Conservation (phyloP, 805 yeast genomes). For the Kuraishia floccosa region DNA sequence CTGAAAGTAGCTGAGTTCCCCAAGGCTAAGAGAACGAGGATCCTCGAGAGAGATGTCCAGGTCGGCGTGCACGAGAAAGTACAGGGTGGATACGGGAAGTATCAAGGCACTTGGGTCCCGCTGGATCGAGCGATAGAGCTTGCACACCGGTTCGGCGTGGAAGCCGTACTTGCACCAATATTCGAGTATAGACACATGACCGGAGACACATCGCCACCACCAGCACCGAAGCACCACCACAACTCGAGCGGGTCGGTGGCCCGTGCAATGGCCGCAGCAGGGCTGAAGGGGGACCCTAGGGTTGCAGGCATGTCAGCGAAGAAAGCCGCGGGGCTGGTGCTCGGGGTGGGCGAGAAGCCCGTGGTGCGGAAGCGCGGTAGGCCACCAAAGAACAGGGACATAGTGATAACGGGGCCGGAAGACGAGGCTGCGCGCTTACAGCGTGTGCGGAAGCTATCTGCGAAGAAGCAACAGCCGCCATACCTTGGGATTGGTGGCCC, state of each 20-base stretch:
- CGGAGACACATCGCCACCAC: conserved; percentile 43
- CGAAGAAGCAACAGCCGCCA: too few relatives aligned
- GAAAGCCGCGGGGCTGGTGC: conserved; percentile 11
- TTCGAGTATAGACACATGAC: conserved; percentile 46
- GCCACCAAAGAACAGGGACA: conserved; percentile 14
- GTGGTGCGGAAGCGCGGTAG: conserved; percentile 17
- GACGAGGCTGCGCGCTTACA: conserved; percentile 2
- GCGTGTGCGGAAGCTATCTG: too few relatives aligned
- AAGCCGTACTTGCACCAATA: conserved; percentile 48
- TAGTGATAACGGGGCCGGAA: not conserved
- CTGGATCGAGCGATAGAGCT: conserved; percentile 59
- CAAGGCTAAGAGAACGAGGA: conserved; percentile 87
- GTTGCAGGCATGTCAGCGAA: conserved; percentile 7
- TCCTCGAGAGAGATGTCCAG: conserved; percentile 89
- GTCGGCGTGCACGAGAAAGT: conserved; percentile 83
- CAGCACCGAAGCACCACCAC: conserved; percentile 57
- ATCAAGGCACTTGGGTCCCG: conserved; percentile 97
- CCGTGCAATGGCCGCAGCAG: conserved; percentile 6
- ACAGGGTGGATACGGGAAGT: conserved; percentile 95
- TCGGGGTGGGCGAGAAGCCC: conserved; percentile 7
- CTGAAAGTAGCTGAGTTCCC: conserved; percentile 90
- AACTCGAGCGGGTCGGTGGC: conserved; percentile 21
- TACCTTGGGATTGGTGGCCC: conserved; percentile 3
- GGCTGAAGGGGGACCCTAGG: conserved; percentile 1
- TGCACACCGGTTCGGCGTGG: conserved; percentile 55